Evolutionary conservation across 1,139 yeast species (phyloP).

Genomic region (Torulaspora globosa): DNA sequence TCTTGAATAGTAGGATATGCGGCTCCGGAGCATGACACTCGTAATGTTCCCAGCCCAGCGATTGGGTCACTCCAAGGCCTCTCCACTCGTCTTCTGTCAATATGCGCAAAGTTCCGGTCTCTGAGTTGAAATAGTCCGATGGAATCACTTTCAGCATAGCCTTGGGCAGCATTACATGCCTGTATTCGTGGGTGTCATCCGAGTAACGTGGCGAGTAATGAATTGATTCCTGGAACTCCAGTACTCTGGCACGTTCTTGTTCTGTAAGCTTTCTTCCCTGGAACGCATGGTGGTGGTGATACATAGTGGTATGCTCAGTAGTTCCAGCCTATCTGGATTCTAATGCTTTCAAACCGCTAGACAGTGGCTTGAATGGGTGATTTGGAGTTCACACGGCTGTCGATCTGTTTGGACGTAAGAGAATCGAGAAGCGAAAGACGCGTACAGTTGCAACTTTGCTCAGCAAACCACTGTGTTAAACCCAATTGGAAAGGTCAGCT

Average conservation of each 20-base stretch:
- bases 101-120: constrained; percentile 89
- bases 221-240: constrained; percentile 89
- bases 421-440: constrained; percentile 5
- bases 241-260: constrained; percentile 76
- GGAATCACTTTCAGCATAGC: constrained; percentile 94
- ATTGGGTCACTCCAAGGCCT: constrained; percentile 95
- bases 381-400: background rate
- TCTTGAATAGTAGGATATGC: constrained; percentile 84
- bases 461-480: background rate
- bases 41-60: constrained; percentile 97
- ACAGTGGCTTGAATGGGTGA: background rate
- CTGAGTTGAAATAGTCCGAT: constrained; percentile 91
- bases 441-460: constrained; percentile 3
- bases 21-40: constrained; percentile 99
- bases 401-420: background rate
- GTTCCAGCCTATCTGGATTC: background rate
- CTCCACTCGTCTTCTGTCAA: constrained; percentile 97
- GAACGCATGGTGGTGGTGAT: constrained; percentile 36
- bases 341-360: background rate
- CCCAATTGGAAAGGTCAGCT: background rate
- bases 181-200: constrained; percentile 82
- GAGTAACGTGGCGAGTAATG: constrained; percentile 91
- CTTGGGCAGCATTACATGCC: constrained; percentile 97
- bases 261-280: constrained; percentile 69
- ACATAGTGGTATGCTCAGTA: constrained; percentile 18